Evolutionary conservation across 345 rosid genomes (phyloP), one percentile per base, ranked within the genome.

Genomic region (Gossypium bickii): DNA sequence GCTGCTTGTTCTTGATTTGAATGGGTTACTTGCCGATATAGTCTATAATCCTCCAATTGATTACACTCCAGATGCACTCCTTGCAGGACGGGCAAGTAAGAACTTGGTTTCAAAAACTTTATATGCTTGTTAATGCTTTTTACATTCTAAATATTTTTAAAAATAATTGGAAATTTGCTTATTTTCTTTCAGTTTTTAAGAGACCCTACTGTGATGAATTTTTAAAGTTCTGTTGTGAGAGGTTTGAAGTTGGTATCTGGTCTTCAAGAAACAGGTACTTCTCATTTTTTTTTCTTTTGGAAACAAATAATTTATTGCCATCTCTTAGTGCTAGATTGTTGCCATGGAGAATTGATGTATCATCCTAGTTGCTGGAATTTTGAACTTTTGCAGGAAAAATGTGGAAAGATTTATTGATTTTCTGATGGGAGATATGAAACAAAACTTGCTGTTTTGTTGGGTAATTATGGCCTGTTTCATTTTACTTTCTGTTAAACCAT

Each of bases 1-100:
- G 27, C 95, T 92, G 77, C 86, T 91, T 27, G 86, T 94, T 78
- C 94, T 94, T 80, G 97, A 95, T 81, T 78, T 95, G 81, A 95
- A 95, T 79, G 99, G 99, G 55, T 79, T 92, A 72, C 94, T 95
- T 60, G 94, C 85, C 12, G 93, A 88, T 83, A 79, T 92, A 20
- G 90, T 87, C 55, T 78, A 79, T 71, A 66, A 69, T 67, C 84
- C 87, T 74, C 82, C 85, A 20, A 79, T 83, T 78, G 80, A 69
- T 66, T 74, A 3, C 70, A 83, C 72, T 62, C 83, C 92, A 17
- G 97, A 91, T 62, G 81, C 70, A 76, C 74, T 68, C 12, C 81
- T 94, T 52, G 83, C 81, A 48, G 78, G 83, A 74, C 79, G 78
- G 49, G 92, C 94, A 73, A 83, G 98, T 94, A 79, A 85, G 88